Conservation (phyloP, 2,329 filamentous ascomycete genomes). For the Chaetomium olivaceum region DNA sequence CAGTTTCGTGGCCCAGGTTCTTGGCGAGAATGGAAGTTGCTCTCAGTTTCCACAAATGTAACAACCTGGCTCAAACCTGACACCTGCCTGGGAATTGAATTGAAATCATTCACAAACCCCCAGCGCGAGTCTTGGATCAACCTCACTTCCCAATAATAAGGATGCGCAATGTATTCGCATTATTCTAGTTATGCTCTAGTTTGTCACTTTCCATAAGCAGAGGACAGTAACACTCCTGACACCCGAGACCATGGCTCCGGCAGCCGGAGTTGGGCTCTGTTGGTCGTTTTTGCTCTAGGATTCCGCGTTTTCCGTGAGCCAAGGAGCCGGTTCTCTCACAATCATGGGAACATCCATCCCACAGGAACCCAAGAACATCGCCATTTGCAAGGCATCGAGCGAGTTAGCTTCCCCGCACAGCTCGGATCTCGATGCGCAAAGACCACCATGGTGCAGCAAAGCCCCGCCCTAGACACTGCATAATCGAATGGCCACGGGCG, state of each 20-base stretch:
- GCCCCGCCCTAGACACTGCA: not conserved
- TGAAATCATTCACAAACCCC: not conserved
- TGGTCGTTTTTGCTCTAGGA: not conserved
- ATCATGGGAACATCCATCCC: not conserved
- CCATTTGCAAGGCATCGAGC: not conserved
- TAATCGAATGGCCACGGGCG: not conserved
- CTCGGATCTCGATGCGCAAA: slow-evolving; percentile 2
- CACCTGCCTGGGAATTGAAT: not conserved
- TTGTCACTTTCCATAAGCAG: not conserved
- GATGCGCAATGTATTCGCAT: not conserved
- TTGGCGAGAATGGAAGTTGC: not conserved
- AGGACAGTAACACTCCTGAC: not conserved
- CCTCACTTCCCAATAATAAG: not conserved
- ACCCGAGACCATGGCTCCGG: too few relatives aligned
- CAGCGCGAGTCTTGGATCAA: too few relatives aligned
- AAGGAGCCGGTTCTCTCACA: not conserved
- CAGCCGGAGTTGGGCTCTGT: not conserved
- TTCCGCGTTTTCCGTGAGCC: not conserved
- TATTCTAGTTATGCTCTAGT: not conserved
- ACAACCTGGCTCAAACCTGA: not conserved
- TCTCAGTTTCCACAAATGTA: not conserved
- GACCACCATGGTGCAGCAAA: not conserved
- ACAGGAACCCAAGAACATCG: not conserved
- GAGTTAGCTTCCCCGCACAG: not conserved
- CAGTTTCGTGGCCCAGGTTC: not conserved